Evolutionary conservation across 768 basidiomycete genomes (phyloP).

Genomic region (Mycena rosella): DNA sequence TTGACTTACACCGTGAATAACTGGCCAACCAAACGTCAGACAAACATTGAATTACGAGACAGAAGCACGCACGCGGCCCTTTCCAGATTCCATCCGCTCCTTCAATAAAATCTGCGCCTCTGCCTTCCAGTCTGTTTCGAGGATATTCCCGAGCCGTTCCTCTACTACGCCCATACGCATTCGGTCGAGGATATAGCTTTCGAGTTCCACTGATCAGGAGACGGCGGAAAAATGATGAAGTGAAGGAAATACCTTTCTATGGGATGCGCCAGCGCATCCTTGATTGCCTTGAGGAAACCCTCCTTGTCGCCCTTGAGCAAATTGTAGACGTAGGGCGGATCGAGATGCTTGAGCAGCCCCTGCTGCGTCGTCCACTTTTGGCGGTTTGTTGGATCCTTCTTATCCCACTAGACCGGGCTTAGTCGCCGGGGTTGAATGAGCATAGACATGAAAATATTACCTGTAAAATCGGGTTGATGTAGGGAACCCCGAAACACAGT

Average conservation of each 20-base stretch:
- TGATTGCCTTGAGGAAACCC: slow-evolving; percentile 45
- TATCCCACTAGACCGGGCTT: slow-evolving; percentile 44
- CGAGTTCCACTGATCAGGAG: neutral
- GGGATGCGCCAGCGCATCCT: slow-evolving; percentile 43
- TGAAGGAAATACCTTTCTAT: slow-evolving; percentile 42
- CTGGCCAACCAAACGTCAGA: neutral
- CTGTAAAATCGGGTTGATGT: slow-evolving; percentile 49
- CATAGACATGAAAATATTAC: too few species aligned
- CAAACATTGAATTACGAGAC: neutral
- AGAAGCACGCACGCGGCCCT: slow-evolving; percentile 1
- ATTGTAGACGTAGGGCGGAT: slow-evolving; percentile 53
- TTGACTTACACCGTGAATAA: neutral
- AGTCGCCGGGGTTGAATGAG: neutral
- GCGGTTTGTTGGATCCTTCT: slow-evolving; percentile 44
- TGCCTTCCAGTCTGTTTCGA: slow-evolving; percentile 50
- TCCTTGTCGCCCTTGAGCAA: slow-evolving; percentile 45
- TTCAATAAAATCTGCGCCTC: slow-evolving; percentile 39
- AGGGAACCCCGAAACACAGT: slow-evolving; percentile 51
- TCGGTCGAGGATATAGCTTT: slow-evolving; percentile 46
- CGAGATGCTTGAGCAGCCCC: slow-evolving; percentile 42
- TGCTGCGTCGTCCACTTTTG: slow-evolving; percentile 49
- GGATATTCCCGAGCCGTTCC: slow-evolving; percentile 40
- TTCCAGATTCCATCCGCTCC: neutral
- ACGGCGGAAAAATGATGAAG: neutral
- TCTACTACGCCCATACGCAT: slow-evolving; percentile 47